phyloP scores from a whole-genome alignment of 306 rosid species.

The Cicer chorassanicum region DNA sequence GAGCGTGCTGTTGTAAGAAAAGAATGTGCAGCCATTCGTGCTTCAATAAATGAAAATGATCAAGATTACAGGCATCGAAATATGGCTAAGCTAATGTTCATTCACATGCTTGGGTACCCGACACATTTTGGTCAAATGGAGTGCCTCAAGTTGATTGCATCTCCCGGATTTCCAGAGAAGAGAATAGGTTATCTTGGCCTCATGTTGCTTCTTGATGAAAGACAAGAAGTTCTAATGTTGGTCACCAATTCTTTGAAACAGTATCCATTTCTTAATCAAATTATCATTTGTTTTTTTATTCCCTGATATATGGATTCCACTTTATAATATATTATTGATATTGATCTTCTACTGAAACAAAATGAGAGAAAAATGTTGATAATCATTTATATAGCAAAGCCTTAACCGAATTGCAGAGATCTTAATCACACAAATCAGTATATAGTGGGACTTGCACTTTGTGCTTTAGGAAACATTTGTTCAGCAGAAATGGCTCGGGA shows the following conservation, averaged over 20 bases:
- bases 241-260: conserved; percentile 97
- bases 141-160: conserved; percentile 92
- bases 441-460: conserved; percentile 98
- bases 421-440: conserved; percentile 95
- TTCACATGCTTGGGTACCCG: conserved; percentile 99
- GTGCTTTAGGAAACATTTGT: conserved; percentile 98
- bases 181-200: conserved; percentile 99
- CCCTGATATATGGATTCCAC: conserved; percentile 23
- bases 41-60: conserved; percentile 88
- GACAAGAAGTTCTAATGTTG: conserved; percentile 99
- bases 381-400: conserved; percentile 45
- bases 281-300: conserved; percentile 31
- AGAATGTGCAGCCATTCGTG: conserved; percentile 99
- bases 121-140: conserved; percentile 99
- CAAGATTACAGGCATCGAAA: conserved; percentile 86
- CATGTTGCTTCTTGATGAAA: conserved; percentile 99
- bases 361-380: conserved; percentile 37
- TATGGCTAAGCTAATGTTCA: conserved; percentile 98
- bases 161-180: conserved; percentile 97
- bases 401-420: conserved; percentile 87
- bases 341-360: conserved; percentile 40
- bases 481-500: conserved; percentile 99
- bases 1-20: conserved; percentile 96
- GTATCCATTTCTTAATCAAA: conserved; percentile 70
- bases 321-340: conserved; percentile 31